Percentiles rank a stretch among this genome's conserved stretches.
Evolutionary conservation across 257 asterid species (phyloP).

Genomic region (Scutellaria minor): DNA sequence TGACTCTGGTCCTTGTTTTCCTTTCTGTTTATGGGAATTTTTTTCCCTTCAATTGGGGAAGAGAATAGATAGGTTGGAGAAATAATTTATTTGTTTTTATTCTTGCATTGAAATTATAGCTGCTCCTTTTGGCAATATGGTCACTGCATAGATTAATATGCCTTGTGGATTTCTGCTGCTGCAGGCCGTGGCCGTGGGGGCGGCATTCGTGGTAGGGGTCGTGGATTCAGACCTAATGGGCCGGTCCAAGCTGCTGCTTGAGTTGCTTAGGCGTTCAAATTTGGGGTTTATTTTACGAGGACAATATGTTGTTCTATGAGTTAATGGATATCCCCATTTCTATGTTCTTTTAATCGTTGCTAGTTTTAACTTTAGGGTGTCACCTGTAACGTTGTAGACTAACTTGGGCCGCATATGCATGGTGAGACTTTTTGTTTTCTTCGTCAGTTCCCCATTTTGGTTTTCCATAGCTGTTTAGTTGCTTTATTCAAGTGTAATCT

Average conservation of each 20-base stretch:
- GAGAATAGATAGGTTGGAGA: not conserved
- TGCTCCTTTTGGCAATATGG: not conserved
- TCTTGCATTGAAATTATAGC: not conserved
- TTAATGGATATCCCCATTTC: conserved; percentile 40
- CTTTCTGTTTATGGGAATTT: not conserved
- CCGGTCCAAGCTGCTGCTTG: conserved; percentile 56
- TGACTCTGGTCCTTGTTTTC: not conserved
- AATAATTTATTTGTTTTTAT: not conserved
- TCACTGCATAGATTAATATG: not conserved
- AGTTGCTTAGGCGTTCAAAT: conserved; percentile 45
- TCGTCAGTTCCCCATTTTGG: conserved; percentile 6
- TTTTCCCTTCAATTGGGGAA: not conserved
- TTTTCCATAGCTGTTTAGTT: conserved; percentile 38
- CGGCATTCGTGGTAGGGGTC: conserved; percentile 78
- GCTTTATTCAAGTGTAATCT: conserved; percentile 43
- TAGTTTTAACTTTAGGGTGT: conserved; percentile 51
- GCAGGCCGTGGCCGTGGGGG: conserved; percentile 68
- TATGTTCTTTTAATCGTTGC: conserved; percentile 31
- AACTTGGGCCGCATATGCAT: conserved; percentile 45
- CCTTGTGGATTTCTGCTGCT: not conserved
- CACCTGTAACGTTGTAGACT: conserved; percentile 50
- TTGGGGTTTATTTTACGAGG: conserved; percentile 35
- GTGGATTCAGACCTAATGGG: conserved; percentile 77
- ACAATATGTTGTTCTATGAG: conserved; percentile 32
- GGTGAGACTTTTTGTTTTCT: conserved; percentile 66